Evolutionary conservation across 75 land plant species (phyloP).

Genomic region (Selaginella moellendorffii): DNA sequence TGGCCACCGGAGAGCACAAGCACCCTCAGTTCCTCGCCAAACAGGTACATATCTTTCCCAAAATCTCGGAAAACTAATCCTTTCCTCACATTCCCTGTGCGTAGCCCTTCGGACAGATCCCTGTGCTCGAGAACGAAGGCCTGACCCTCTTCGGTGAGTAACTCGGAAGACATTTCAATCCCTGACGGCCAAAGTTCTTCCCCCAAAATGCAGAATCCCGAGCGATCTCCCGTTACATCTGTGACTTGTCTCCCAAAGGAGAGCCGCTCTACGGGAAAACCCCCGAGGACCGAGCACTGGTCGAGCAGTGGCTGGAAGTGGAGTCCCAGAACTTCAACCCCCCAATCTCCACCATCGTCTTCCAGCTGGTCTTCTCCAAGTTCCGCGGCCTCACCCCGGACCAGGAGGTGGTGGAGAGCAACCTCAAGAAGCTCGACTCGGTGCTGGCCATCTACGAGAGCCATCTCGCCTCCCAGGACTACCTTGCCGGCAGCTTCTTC

Average conservation of each 20-base stretch:
- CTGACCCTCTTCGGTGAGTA: slow-evolving; percentile 40
- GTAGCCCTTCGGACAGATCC: slow-evolving; percentile 61
- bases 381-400: background rate
- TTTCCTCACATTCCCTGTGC: background rate
- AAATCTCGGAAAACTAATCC: background rate
- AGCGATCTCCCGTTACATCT: slow-evolving; percentile 42
- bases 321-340: slow-evolving; percentile 40
- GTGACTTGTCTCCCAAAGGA: slow-evolving; percentile 32
- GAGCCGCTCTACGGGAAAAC: slow-evolving; percentile 27
- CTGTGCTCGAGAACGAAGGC: slow-evolving; percentile 46
- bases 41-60: slow-evolving; percentile 21
- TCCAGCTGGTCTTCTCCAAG: slow-evolving; percentile 17
- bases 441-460: slow-evolving; percentile 46
- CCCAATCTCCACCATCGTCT: slow-evolving; percentile 17
- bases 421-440: slow-evolving; percentile 26
- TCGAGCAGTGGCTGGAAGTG: slow-evolving; percentile 62
- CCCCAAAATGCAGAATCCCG: slow-evolving; percentile 70
- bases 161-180: background rate
- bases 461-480: slow-evolving; percentile 24
- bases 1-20: slow-evolving; percentile 38
- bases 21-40: slow-evolving; percentile 35
- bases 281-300: slow-evolving; percentile 22
- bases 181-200: too few relatives aligned
- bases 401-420: slow-evolving; percentile 10
- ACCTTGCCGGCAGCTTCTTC: slow-evolving; percentile 37